These are phyloP conservation scores for Herpetomonas muscarum DNA, from an alignment of 208 protist genomes.

Conservation along the genomic window DNA sequence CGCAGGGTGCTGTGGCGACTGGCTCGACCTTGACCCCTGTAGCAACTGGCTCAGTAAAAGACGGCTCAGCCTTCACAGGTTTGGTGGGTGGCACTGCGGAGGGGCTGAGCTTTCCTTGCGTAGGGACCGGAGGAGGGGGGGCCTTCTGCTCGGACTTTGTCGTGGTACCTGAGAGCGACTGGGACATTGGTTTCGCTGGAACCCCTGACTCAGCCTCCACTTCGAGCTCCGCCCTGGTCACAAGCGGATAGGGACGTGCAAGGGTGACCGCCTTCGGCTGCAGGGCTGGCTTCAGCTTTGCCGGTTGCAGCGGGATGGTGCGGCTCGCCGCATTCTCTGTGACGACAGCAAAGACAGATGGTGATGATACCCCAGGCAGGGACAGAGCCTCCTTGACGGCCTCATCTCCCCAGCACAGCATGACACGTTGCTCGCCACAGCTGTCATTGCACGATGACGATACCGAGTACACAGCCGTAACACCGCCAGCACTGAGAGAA, in stretches of 20 bases:
- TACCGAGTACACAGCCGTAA: neutral
- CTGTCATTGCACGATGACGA: neutral
- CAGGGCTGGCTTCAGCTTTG: neutral
- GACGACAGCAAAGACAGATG: neutral
- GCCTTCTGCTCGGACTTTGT: neutral
- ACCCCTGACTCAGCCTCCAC: neutral
- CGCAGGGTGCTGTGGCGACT: neutral
- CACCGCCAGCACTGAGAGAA: neutral
- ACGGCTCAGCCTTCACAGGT: too few relatives aligned
- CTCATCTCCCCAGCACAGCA: neutral
- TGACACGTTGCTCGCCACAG: neutral
- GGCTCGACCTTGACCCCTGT: neutral
- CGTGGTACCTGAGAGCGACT: neutral
- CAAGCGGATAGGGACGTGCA: neutral
- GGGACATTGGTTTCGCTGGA: neutral
- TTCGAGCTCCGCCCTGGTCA: neutral
- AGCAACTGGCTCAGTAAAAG: too few relatives aligned
- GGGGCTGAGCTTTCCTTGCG: too few relatives aligned
- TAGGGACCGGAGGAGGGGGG: too few relatives aligned
- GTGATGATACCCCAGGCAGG: neutral
- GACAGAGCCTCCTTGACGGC: too few relatives aligned
- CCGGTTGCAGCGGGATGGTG: too few relatives aligned
- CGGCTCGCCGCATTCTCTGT: neutral
- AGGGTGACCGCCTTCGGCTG: neutral
- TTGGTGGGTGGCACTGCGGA: too few relatives aligned